Evolutionary conservation across 306 rosid genomes (phyloP).

Genomic region (Begonia loranthoides): DNA sequence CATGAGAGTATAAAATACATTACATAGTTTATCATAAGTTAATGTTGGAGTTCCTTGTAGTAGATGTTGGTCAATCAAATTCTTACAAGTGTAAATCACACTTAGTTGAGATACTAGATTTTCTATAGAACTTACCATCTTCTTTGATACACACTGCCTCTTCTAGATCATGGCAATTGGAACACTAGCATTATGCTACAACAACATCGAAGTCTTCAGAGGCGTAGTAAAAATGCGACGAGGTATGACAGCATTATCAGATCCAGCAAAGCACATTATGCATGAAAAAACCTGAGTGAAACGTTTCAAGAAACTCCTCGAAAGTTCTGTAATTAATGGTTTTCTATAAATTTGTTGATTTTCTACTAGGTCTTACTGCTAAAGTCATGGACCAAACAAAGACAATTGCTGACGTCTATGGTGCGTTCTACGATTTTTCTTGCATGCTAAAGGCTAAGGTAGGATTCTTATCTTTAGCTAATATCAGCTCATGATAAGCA

Average conservation of each 20-base stretch:
- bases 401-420: constrained; percentile 78
- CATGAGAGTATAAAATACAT: too few species aligned
- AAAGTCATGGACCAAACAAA: constrained; percentile 77
- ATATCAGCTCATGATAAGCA: background rate
- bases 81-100: too few species aligned
- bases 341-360: too few species aligned
- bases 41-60: too few species aligned
- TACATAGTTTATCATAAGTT: too few species aligned
- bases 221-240: constrained; percentile 98
- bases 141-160: constrained; percentile 6
- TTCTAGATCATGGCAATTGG: constrained; percentile 91
- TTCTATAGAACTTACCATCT: background rate
- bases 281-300: too few species aligned
- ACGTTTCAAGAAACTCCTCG: too few species aligned
- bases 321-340: too few species aligned
- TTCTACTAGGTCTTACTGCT: constrained; percentile 69
- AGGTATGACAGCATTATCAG: constrained; percentile 32
- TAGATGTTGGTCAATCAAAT: too few species aligned
- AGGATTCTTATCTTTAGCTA: constrained; percentile 14
- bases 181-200: constrained; percentile 82
- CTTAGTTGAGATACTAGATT: background rate
- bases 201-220: constrained; percentile 81
- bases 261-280: too few species aligned
- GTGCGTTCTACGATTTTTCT: constrained; percentile 86
- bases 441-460: constrained; percentile 69